Conservation (phyloP, 139 green algal species). For the Zygnema circumcarinatum region DNA sequence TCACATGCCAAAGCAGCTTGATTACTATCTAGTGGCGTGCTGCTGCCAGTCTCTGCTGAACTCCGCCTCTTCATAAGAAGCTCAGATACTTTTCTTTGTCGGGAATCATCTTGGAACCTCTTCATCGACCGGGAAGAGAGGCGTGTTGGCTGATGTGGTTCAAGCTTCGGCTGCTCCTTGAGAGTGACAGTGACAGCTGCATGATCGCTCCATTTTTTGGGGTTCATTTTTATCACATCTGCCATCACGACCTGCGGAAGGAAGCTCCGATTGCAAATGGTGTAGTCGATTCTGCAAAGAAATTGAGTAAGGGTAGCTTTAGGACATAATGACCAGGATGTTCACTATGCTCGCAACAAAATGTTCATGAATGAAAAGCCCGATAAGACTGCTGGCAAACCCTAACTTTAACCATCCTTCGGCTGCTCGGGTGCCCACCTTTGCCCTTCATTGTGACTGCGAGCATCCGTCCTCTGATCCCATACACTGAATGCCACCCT, state of each 20-base stretch:
- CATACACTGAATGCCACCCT: slow-evolving; percentile 39
- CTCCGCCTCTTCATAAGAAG: no score
- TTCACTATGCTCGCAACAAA: background rate
- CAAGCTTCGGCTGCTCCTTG: slow-evolving; percentile 1
- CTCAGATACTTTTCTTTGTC: slow-evolving; percentile 48
- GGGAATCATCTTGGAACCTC: slow-evolving; percentile 38
- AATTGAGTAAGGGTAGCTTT: no score
- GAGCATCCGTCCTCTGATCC: slow-evolving; percentile 45
- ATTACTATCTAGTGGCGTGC: no score
- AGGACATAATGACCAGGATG: background rate
- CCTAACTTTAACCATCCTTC: no score
- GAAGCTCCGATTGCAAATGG: slow-evolving; percentile 38
- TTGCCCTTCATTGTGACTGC: slow-evolving; percentile 37
- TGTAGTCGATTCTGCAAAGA: slow-evolving; percentile 53
- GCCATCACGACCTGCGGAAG: slow-evolving; percentile 15
- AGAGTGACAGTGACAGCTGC: slow-evolving; percentile 30
- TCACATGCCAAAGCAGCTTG: no score
- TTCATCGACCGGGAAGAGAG: slow-evolving; percentile 23
- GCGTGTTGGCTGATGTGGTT: background rate
- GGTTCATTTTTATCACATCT: slow-evolving; percentile 26
- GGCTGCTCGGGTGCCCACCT: no score
- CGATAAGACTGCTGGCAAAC: no score
- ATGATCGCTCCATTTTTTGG: slow-evolving; percentile 59
- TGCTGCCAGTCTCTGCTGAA: no score
- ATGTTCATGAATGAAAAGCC: background rate